These are phyloP conservation scores for Candida ortonii DNA, from an alignment of 805 yeast species.

Conservation along the genomic window DNA sequence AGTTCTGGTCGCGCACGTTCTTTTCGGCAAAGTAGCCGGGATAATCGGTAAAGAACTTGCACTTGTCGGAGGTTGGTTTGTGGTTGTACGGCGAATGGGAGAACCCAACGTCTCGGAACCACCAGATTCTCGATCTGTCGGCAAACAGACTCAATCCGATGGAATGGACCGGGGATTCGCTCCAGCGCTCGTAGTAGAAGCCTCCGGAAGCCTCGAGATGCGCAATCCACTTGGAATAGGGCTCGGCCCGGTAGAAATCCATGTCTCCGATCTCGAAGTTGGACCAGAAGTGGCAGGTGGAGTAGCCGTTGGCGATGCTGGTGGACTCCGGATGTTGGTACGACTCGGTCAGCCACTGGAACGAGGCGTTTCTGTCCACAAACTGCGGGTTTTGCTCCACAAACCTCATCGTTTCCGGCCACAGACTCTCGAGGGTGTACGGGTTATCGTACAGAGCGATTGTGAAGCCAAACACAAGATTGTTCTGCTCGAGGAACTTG, in stretches of 20 bases:
- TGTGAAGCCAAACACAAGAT: slow-evolving; percentile 71
- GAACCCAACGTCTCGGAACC: slow-evolving; percentile 53
- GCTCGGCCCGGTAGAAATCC: slow-evolving; percentile 67
- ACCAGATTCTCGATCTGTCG: slow-evolving; percentile 42
- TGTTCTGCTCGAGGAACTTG: slow-evolving; percentile 72
- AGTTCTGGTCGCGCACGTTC: slow-evolving; percentile 55
- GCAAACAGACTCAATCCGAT: slow-evolving; percentile 48
- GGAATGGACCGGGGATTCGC: slow-evolving; percentile 53
- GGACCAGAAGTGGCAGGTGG: slow-evolving; percentile 86
- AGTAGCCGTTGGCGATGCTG: slow-evolving; percentile 50
- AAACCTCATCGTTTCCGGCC: slow-evolving; percentile 70
- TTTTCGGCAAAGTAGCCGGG: slow-evolving; percentile 25
- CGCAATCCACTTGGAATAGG: slow-evolving; percentile 63
- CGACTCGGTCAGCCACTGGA: slow-evolving; percentile 71
- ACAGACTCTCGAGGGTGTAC: slow-evolving; percentile 66
- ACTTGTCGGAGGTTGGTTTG: slow-evolving; percentile 38
- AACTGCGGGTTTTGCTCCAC: slow-evolving; percentile 55
- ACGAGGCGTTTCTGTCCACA: slow-evolving; percentile 56
- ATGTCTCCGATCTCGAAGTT: slow-evolving; percentile 78
- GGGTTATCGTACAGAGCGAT: slow-evolving; percentile 66
- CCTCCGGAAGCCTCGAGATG: slow-evolving; percentile 71
- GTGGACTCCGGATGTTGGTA: slow-evolving; percentile 54
- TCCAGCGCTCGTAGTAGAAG: slow-evolving; percentile 72
- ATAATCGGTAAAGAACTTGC: slow-evolving; percentile 12
- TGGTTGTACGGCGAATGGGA: slow-evolving; percentile 45